Evolutionary conservation across 2,329 filamentous ascomycete species (phyloP).

Genomic region (Aspergillus sp.): DNA sequence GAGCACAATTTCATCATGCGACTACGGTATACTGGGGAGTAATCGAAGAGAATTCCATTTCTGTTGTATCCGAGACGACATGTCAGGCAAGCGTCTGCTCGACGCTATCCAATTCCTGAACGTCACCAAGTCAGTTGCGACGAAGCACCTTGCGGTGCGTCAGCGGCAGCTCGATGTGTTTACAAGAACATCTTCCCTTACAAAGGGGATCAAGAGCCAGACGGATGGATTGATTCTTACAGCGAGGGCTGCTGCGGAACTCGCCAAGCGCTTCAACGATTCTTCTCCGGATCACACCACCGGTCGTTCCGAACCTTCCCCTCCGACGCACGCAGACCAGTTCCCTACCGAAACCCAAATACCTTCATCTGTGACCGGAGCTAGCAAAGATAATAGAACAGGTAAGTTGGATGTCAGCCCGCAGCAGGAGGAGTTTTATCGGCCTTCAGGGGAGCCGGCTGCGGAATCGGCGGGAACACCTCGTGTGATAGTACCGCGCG

Average conservation of each 20-base stretch:
- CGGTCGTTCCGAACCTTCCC: constrained; percentile 35
- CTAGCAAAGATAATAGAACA: constrained; percentile 35
- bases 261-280: constrained; percentile 64
- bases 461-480: constrained; percentile 58
- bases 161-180: constrained; percentile 66
- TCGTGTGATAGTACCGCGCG: constrained; percentile 59
- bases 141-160: constrained; percentile 64
- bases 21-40: constrained; percentile 15
- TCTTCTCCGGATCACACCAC: constrained; percentile 27
- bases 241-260: constrained; percentile 62
- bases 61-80: constrained; percentile 30
- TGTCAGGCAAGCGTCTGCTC: constrained; percentile 67
- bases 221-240: constrained; percentile 66
- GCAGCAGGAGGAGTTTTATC: constrained; percentile 64
- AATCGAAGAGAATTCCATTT: neutral
- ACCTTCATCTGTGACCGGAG: constrained; percentile 55
- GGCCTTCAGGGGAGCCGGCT: constrained; percentile 52
- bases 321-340: constrained; percentile 52
- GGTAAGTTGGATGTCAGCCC: constrained; percentile 49
- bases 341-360: constrained; percentile 54
- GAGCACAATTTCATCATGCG: constrained; percentile 22
- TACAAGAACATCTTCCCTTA: constrained; percentile 66
- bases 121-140: constrained; percentile 70
- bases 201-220: constrained; percentile 65
- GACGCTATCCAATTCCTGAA: constrained; percentile 72